Percentiles rank a stretch among this genome's conserved stretches.
Conservation (phyloP, 306 rosid genomes). For the Medicago ruthenica region DNA sequence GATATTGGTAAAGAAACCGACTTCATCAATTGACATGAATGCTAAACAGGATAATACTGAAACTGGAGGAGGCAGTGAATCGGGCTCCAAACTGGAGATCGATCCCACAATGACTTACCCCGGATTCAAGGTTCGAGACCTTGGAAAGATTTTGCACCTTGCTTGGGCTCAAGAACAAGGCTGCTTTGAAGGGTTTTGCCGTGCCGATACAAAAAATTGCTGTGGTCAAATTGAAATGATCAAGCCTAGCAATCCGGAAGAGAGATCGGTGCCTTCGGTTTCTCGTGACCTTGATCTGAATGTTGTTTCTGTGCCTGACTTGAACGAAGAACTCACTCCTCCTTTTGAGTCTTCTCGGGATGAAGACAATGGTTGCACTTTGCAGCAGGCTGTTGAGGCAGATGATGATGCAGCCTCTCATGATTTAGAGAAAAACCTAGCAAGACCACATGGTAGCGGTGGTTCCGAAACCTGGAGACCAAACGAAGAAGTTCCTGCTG, state of each 20-base stretch:
- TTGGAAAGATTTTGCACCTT: constrained; percentile 77
- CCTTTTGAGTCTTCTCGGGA: constrained; percentile 94
- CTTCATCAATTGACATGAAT: constrained; percentile 46
- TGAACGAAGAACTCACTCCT: constrained; percentile 94
- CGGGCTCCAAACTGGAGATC: constrained; percentile 62
- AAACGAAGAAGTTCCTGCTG: constrained; percentile 79
- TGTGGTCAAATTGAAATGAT: constrained; percentile 62
- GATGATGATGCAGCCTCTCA: constrained; percentile 95
- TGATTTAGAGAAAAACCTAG: constrained; percentile 70
- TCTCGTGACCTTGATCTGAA: constrained; percentile 88
- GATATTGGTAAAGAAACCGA: constrained; percentile 65
- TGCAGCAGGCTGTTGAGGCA: constrained; percentile 90
- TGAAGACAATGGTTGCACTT: constrained; percentile 87
- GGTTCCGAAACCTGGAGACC: constrained; percentile 93
- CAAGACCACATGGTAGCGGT: constrained; percentile 89
- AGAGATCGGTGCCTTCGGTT: constrained; percentile 56
- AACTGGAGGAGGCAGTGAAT: constrained; percentile 56
- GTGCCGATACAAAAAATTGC: constrained; percentile 71
- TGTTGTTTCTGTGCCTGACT: constrained; percentile 87
- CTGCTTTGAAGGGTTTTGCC: constrained; percentile 72
- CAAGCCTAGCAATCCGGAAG: constrained; percentile 65
- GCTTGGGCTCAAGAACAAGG: constrained; percentile 91
- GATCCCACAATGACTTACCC: constrained; percentile 56
- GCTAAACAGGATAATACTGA: constrained; percentile 54
- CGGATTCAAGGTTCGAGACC: constrained; percentile 93